Evolutionary conservation across 441 rosid genomes (phyloP).

Genomic region (Pelargonium citronellum): DNA sequence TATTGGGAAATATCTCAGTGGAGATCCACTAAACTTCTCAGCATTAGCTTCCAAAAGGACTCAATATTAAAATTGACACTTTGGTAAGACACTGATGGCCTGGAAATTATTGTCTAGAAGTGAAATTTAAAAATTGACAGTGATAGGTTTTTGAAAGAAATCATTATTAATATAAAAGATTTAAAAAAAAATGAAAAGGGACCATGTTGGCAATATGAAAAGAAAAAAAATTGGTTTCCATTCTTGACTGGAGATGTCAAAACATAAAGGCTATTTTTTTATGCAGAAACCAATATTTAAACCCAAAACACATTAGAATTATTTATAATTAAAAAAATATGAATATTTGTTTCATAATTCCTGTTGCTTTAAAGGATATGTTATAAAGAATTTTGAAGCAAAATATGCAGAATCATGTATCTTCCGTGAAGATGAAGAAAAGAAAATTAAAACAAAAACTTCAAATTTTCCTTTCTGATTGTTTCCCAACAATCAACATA

Average conservation of each 20-base stretch:
- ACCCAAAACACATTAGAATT: no score
- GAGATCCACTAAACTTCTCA: constrained; percentile 3
- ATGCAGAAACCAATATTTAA: background rate
- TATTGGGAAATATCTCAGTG: constrained; percentile 2
- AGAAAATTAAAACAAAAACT: background rate
- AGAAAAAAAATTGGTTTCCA: background rate
- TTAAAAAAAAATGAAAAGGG: background rate
- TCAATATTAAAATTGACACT: background rate
- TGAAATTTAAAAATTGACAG: background rate
- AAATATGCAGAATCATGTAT: background rate
- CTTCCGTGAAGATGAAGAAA: background rate
- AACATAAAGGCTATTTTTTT: background rate
- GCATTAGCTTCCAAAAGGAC: constrained; percentile 7
- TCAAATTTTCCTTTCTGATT: background rate
- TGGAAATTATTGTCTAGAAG: background rate
- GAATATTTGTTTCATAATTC: background rate
- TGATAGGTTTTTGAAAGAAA: background rate
- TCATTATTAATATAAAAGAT: background rate
- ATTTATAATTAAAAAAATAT: background rate
- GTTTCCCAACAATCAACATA: background rate
- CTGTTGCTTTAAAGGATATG: background rate
- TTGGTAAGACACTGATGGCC: background rate
- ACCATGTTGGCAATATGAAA: background rate
- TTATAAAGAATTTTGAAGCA: background rate
- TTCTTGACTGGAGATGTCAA: background rate